Base-by-base conservation (phyloP, 352 stramenopile genomes). In the Globisporangium irregulare region DNA sequence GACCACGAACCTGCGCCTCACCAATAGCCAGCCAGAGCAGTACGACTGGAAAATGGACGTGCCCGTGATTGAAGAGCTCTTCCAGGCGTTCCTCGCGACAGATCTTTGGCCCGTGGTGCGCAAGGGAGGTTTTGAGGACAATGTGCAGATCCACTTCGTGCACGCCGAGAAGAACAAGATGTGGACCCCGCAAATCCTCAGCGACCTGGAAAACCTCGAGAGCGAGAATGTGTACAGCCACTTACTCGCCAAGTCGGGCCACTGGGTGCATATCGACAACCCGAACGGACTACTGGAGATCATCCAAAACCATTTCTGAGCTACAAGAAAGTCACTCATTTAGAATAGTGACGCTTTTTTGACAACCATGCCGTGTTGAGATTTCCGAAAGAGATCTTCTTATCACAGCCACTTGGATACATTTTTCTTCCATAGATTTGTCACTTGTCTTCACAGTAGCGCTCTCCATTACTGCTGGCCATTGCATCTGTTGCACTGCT, bases 201-300 rank as follows among this genome's bases (percentile, higher is more conserved):
- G 69, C 25, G 63, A 71, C 48, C 74, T 94, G 43, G 72, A 89
- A 6, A 69, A 71, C 5, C 80, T 87, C 34, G 55, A 78, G 36
- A 53, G 73, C n/a, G 68, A 78, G 41, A 66, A 79, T 46, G 82
- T 94, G 48, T 79, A 89, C 53, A 74, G 82, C 66, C 84, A 94
- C 64, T 73, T 92, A 65, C 77, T 94, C 51, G 68, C 69, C 20
- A 90, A 92, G 38, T 80, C 85, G 34, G 87, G 85, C n/a, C 87
- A 94, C 68, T 94, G 87, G 87, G 83, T 94, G 67, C 87, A 94
- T 72, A 91, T 94, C 27, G 87, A 94, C 77, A 94, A 94, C 72
- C 84, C 86, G 0, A 59, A 69, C 24, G 87, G 85, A 7, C 73
- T 94, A n/a, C 76, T 94, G 62, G 68, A 86, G 43, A 82, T 92